Evolutionary conservation across 371 early-diverging fungal species (phyloP), one percentile per base, ranked within the genome.

Genomic region (Mortierella sp.): DNA sequence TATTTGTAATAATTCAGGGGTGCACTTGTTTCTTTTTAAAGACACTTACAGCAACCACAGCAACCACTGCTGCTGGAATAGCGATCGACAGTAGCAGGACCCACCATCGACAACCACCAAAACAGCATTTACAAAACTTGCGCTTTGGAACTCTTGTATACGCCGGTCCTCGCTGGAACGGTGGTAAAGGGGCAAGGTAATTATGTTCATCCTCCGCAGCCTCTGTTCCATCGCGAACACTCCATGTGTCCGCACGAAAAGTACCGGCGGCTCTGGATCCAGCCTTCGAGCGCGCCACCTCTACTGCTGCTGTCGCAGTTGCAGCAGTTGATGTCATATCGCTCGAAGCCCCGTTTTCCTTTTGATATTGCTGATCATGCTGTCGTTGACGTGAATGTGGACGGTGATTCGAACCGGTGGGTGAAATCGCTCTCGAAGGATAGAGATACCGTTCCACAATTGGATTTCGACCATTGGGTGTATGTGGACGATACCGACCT

Each of bases 61-160:
- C 66, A 32, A 57, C n/a, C 12, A 56, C 17, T 1, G 50, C 58
- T 3, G 58, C 57, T 11, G 50, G 58, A 26, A 70, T 48, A 30
- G 70, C 9, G 44, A 76, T 56, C 12, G 50, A n/a, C 3, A 73
- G 43, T 9, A 73, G n/a, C 9, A 73, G 56, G 9, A 59, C 68
- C 78, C 78, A 76, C 78, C 70, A 76, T 2, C 78, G 70, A 53
- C 70, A 64, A 2, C 70, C 75, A 23, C 75, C 75, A 73, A 52
- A 65, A 34, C 48, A 65, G 49, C 52, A 65, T 44, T 48, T 53
- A 47, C 70, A 76, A 28, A 56, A 70, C 58, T 57, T 70, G 54
- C 78, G 60, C 23, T 57, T 69, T 4, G 78, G 70, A 0, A 64
- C 62, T 41, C 57, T 56, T n/a, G 65, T 49, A 23, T 76, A 76